Conservation (phyloP, 306 rosid species). For the Cercis canadensis region DNA sequence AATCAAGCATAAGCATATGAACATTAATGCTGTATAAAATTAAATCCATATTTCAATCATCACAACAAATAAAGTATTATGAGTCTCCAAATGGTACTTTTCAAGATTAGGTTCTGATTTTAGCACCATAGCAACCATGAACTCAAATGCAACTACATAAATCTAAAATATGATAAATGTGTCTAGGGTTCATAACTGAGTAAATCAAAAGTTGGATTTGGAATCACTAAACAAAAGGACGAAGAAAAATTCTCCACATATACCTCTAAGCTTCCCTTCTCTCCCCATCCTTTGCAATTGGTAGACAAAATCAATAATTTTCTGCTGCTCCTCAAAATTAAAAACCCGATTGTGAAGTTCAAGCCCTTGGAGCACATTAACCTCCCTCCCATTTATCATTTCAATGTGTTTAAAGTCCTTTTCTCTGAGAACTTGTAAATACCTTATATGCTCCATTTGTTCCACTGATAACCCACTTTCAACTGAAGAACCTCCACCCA, state of each 20-base stretch:
- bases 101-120: slow-evolving; percentile 13
- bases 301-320: slow-evolving; percentile 49
- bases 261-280: slow-evolving; percentile 58
- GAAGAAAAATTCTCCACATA: neutral
- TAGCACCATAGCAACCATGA: neutral
- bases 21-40: neutral
- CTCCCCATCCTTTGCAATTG: slow-evolving; percentile 50
- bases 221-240: too few species aligned
- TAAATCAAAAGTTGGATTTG: too few species aligned
- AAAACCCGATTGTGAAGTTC: slow-evolving; percentile 60
- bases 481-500: slow-evolving; percentile 29
- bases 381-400: slow-evolving; percentile 31
- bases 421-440: slow-evolving; percentile 33
- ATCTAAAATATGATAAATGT: too few species aligned
- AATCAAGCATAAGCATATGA: neutral
- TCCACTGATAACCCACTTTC: slow-evolving; percentile 37
- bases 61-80: neutral
- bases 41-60: neutral
- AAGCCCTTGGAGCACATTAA: slow-evolving; percentile 55
- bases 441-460: slow-evolving; percentile 40
- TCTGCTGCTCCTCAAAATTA: slow-evolving; percentile 47
- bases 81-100: neutral
- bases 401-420: slow-evolving; percentile 41
- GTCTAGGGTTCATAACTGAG: too few species aligned
- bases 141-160: slow-evolving; percentile 4